Evolutionary conservation across 208 protist species (phyloP).

Genomic region (Wallacemonas sp.): DNA sequence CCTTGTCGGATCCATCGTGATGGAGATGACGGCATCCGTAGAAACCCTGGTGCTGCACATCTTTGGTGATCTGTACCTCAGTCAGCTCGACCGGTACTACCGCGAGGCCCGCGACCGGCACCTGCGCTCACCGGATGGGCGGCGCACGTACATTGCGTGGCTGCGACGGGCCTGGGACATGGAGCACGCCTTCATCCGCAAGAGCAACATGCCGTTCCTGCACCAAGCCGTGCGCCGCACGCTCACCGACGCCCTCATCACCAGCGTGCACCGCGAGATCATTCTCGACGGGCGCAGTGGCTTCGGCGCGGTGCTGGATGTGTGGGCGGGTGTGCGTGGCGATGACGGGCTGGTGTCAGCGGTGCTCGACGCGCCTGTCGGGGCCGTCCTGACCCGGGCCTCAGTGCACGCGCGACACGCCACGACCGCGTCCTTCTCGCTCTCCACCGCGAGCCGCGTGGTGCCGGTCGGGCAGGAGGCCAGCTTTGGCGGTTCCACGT

Average conservation of each 20-base stretch:
- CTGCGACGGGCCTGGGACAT: slow-evolving; percentile 31
- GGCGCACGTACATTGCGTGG: slow-evolving; percentile 56
- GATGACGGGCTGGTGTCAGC: slow-evolving; percentile 23
- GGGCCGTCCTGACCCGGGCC: neutral
- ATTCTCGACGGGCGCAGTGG: slow-evolving; percentile 57
- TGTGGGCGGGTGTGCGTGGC: slow-evolving; percentile 31
- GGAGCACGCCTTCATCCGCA: slow-evolving; percentile 40
- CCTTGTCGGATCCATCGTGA: slow-evolving; percentile 37
- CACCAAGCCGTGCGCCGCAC: slow-evolving; percentile 28
- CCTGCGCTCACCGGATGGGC: slow-evolving; percentile 24
- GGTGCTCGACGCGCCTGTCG: slow-evolving; percentile 14
- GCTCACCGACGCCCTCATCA: slow-evolving; percentile 46
- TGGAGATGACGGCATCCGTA: slow-evolving; percentile 36
- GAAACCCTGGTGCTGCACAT: slow-evolving; percentile 37
- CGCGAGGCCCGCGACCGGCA: slow-evolving; percentile 30
- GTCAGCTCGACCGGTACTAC: slow-evolving; percentile 46
- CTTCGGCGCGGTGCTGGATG: slow-evolving; percentile 56
- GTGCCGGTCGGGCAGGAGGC: slow-evolving; percentile 17
- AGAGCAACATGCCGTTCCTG: slow-evolving; percentile 37
- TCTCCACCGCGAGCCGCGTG: slow-evolving; percentile 12
- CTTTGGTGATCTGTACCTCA: slow-evolving; percentile 46
- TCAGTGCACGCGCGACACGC: slow-evolving; percentile 8
- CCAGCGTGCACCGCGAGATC: slow-evolving; percentile 51
- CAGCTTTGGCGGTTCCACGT: too few relatives aligned
- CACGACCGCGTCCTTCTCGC: slow-evolving; percentile 11